Evolutionary conservation across 768 basidiomycete species (phyloP), one percentile per base, ranked within the genome.

Genomic region (Hemileccinum impolitum): DNA sequence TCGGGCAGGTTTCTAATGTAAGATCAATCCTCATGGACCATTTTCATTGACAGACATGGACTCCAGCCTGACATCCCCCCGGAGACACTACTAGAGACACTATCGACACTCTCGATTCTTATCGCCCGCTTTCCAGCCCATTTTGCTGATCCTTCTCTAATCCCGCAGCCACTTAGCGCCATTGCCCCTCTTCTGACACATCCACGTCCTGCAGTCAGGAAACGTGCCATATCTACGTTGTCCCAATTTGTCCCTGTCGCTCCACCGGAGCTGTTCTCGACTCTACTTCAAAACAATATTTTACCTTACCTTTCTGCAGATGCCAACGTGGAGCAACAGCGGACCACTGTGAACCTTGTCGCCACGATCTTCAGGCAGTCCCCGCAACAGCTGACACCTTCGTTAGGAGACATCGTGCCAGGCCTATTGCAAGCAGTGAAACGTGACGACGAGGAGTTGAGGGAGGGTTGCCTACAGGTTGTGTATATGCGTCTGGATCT

Each of bases 71-170:
- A 72, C 53, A 87, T 83, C 0, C 84, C 87, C 25, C 85, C 90
- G 1, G 90, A 93, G 63, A 83, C 90, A 3, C 76, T 92, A 32
- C 76, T 92, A 35, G 91, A 94, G 65, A 86, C 87, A 1, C 73
- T 95, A 6, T 81, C 86, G 17, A 93, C 92, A 47, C 77, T 96
- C 15, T 88, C 90, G 12, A 92, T 94, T 62, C 80, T 94, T 43
- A 90, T 91, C 64, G 82, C 80, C 54, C 85, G 91, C 38, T 94
- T 93, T 72, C 85, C 90, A 3, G 74, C 74, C 42, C 78, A 86
- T 59, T 72, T 92, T 39, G 70, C 83, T 31, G 72, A 73, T 48
- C 70, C 79, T 21, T 68, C 70, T 34, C 68, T 85, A 45, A 63
- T 71, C 40, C 78, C 83, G 14, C 77, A 77, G 39, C 85, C 91